Evolutionary conservation across 1,139 yeast genomes (phyloP), one percentile per base, ranked within the genome.

Genomic region (Pichia sp.): DNA sequence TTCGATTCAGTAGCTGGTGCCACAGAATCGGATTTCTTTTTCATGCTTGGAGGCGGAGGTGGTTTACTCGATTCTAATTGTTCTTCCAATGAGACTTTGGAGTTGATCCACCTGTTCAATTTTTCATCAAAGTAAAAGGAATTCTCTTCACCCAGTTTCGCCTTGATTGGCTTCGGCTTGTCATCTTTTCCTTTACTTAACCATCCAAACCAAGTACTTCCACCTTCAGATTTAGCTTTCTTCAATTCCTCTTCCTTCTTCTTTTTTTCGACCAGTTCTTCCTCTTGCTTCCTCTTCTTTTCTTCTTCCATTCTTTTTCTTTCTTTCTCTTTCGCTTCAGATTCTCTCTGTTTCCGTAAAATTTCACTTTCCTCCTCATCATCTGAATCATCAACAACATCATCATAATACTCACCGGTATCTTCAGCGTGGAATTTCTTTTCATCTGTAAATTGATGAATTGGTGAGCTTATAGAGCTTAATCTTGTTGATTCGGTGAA

Each of bases 81-180:
- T 53, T 82, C 86, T 42, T 87, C 95, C 51, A 79, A 80, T 39
- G 85, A 75, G 1, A 85, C 76, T 49, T 79, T 78, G 49, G 77
- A 79, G 58, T 86, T 82, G 44, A 92, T 79, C 96, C 97, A 92
- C 58, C 95, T 74, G 59, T 84, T 82, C 58, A 85, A 74, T 49
- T 83, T 79, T 56, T 86, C 94, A 64, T 90, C 96, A 60, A 79
- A 94, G 55, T 77, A 77, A 57, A 92, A 83, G 36, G 76, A 70
- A 58, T 73, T 84, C 52, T 79, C 77, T 47, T 85, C 88, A 8
- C 98, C 98, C 51, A 92, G 67, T 56, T 92, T 88, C 33, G 97
- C 97, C 54, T 78, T 76, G 1, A 94, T 85, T 59, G 84, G 85
- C 38, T 85, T 83, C 47, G 77, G 81, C 42, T 79, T 81, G 44